phyloP scores from a whole-genome alignment of 768 basidiomycete genomes.

The Phanerodontia chrysosporium region DNA sequence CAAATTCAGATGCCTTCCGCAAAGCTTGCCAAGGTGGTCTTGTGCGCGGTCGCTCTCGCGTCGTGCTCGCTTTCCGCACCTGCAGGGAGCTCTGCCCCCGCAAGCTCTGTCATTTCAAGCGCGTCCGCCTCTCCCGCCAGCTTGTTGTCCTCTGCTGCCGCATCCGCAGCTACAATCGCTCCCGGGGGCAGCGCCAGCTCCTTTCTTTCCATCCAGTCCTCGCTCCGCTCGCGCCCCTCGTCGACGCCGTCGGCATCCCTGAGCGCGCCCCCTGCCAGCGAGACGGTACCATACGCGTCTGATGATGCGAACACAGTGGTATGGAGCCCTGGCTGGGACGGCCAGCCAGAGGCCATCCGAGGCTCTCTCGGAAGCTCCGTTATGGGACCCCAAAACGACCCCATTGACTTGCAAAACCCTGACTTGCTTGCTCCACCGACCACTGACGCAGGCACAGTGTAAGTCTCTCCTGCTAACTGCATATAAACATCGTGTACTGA shows the following conservation, averaged over 20 bases:
- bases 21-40: slow-evolving; percentile 15
- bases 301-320: slow-evolving; percentile 12
- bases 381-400: slow-evolving; percentile 22
- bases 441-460: slow-evolving; percentile 24
- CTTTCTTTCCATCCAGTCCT: neutral
- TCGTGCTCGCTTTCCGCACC: slow-evolving; percentile 15
- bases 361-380: slow-evolving; percentile 18
- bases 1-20: slow-evolving; percentile 4
- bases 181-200: neutral
- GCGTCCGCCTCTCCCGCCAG: neutral
- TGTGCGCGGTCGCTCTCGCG: slow-evolving; percentile 18
- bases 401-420: slow-evolving; percentile 23
- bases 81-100: slow-evolving; percentile 13
- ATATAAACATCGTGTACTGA: too few species aligned
- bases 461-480: too few species aligned
- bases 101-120: slow-evolving; percentile 10
- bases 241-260: slow-evolving; percentile 8
- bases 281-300: slow-evolving; percentile 9
- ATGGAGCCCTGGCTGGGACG: slow-evolving; percentile 3
- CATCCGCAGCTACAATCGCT: neutral
- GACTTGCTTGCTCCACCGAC: slow-evolving; percentile 23
- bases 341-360: slow-evolving; percentile 13
- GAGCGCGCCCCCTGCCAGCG: slow-evolving; percentile 1
- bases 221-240: neutral
- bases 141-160: neutral